Evolutionary conservation across 129 eudicot species (phyloP).

Genomic region (Tagetes erecta): DNA sequence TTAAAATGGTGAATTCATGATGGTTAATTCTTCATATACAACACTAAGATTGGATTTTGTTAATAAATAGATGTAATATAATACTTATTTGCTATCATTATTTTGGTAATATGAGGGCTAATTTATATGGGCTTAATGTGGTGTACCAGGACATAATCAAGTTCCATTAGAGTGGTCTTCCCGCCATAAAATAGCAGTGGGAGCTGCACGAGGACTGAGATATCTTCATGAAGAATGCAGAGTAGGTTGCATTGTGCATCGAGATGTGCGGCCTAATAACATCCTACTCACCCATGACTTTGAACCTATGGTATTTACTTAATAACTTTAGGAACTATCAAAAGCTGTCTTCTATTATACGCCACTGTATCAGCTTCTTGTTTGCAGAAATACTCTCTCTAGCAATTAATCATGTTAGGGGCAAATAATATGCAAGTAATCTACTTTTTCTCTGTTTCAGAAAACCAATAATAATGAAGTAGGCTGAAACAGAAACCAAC

Average conservation of each 20-base stretch:
- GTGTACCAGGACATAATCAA: conserved; percentile 52
- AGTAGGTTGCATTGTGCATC: conserved; percentile 98
- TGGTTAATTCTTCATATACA: not conserved
- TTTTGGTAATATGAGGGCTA: not conserved
- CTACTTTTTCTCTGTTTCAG: not conserved
- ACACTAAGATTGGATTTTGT: not conserved
- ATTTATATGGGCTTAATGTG: conserved; percentile 9
- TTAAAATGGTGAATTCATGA: not conserved
- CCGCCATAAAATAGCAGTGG: conserved; percentile 87
- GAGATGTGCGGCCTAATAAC: conserved; percentile 95
- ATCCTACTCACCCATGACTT: conserved; percentile 92
- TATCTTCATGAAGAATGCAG: conserved; percentile 98
- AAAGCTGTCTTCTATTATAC: not conserved
- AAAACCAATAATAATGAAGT: not conserved
- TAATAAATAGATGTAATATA: not conserved
- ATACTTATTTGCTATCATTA: not conserved
- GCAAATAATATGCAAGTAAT: not conserved
- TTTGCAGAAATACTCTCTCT: not conserved
- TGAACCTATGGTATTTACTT: conserved; percentile 76
- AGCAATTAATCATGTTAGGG: not conserved
- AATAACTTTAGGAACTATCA: not conserved
- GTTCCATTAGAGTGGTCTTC: conserved; percentile 79
- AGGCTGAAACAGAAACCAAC: not conserved
- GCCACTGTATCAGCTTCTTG: too few relatives aligned
- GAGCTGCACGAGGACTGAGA: conserved; percentile 95